A percentile compares a stretch with the other conserved stretches of the same genome.
Evolutionary conservation across 768 basidiomycete species (phyloP).

Genomic region (Rhodotorula babjevae): DNA sequence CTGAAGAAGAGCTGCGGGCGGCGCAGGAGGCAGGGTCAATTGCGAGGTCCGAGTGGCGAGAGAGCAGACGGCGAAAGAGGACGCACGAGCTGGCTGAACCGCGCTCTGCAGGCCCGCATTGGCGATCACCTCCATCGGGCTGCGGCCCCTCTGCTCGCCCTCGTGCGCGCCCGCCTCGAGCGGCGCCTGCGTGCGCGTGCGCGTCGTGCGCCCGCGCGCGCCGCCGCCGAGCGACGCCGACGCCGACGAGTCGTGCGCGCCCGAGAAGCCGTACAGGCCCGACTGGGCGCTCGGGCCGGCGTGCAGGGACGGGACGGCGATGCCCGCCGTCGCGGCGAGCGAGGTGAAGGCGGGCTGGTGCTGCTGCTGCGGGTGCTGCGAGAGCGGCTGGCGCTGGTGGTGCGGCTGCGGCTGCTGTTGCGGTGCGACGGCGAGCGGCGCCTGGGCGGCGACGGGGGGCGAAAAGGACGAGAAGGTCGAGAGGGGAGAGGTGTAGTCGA

Average conservation of each 20-base stretch:
- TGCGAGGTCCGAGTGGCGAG: too few relatives aligned
- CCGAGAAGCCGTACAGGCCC: not conserved
- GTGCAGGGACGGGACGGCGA: slow-evolving; percentile 6
- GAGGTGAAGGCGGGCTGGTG: not conserved
- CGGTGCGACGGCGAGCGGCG: too few relatives aligned
- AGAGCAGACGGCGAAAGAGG: not conserved
- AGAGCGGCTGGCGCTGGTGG: not conserved
- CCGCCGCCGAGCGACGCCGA: not conserved
- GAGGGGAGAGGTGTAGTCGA: not conserved
- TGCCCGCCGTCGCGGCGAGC: slow-evolving; percentile 24
- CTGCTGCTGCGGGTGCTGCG: too few relatives aligned
- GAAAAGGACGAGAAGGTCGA: not conserved
- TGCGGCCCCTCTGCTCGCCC: not conserved
- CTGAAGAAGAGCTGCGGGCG: slow-evolving; percentile 19
- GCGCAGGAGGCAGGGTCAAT: not conserved
- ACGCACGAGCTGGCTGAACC: slow-evolving; percentile 23
- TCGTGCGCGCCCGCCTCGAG: not conserved
- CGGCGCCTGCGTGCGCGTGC: not conserved
- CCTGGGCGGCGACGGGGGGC: not conserved
- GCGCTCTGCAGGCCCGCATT: slow-evolving; percentile 23
- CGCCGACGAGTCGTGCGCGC: not conserved
- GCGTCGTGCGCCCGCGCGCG: not conserved
- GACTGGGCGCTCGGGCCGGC: not conserved
- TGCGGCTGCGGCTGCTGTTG: too few relatives aligned
- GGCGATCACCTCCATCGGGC: slow-evolving; percentile 30